Evolutionary conservation across 306 rosid genomes (phyloP), one percentile per base, ranked within the genome.

Genomic region (Sicyos baderoa): DNA sequence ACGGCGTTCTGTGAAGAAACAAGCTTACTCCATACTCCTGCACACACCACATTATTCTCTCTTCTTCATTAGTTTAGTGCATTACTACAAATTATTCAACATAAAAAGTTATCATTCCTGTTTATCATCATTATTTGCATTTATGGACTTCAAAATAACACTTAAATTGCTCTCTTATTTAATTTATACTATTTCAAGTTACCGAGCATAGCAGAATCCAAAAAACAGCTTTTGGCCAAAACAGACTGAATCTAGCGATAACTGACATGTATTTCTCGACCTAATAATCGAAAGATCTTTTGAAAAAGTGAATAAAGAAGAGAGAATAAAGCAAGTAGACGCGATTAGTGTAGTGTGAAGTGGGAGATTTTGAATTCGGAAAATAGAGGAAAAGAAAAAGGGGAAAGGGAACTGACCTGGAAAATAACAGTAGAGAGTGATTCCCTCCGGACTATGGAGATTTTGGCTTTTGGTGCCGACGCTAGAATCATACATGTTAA

Each of bases 1-100:
- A 93, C 1, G 96, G 87, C 18, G 97, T 84, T 27, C 90, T 86
- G 80, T 79, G 84, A 16, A 90, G 85, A 16, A 50, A 61, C 80
- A 93, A 61, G 13, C 78, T 86, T n/a, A 90, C 96, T 66, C 80
- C 89, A 62, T 86, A 88, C 9, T 86, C 97, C 99, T 93, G 84
- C 83, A 76, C 76, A 72, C 73, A 80, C 18, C 76, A 2, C 14
- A 67, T 67, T 48, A 14, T 23, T 48, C 44, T 5, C 55, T 47
- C 56, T 48, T 67, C 56, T 45, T 72, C 56, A 69, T 8, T 50
- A 48, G 15, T 40, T 51, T 18, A 49, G 23, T 22, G 27, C 74
- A 95, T 89, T 89, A 92, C 91, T 70, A 68, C 1, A 45, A 76
- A 70, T 87, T 87, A 76, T 89, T 93, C 27, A 90, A 85, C 14